Evolutionary conservation across 148 eudicot genomes (phyloP).

Genomic region (Suaeda aralocaspica): DNA sequence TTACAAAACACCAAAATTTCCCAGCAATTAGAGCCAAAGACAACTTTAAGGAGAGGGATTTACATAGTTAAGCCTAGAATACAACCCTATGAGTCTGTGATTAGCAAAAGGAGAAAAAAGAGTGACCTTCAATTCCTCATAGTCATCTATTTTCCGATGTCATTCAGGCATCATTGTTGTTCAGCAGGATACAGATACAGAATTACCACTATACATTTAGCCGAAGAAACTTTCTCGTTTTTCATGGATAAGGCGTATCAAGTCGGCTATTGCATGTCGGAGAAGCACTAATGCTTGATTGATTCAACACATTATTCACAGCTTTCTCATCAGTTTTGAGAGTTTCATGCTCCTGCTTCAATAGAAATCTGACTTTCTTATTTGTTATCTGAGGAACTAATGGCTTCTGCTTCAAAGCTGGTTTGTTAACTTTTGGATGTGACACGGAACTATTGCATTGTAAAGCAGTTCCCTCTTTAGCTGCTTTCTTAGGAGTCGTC

Average conservation of each 20-base stretch:
- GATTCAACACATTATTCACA: background rate
- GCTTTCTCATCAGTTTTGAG: constrained; percentile 1
- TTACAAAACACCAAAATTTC: constrained; percentile 10
- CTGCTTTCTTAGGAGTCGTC: constrained; percentile 14
- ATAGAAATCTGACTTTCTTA: constrained; percentile 20
- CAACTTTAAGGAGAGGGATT: background rate
- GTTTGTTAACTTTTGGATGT: background rate
- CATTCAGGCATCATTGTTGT: background rate
- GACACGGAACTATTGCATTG: constrained; percentile 7
- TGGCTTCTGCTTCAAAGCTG: constrained; percentile 6
- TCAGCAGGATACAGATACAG: background rate
- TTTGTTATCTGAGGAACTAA: constrained; percentile 8
- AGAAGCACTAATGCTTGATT: background rate
- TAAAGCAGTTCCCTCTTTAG: background rate
- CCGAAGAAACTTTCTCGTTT: background rate
- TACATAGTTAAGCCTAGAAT: background rate
- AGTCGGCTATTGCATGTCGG: constrained; percentile 3
- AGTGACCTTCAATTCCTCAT: background rate
- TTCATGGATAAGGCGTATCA: too few species aligned
- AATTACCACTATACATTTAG: background rate
- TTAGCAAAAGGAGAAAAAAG: background rate
- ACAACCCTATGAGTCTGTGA: background rate
- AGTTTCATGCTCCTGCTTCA: constrained; percentile 24
- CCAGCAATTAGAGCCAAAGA: background rate
- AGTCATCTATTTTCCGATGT: background rate